Evolutionary conservation across 371 early-diverging fungal species (phyloP).

Genomic region (Apophysomyces elegans): DNA sequence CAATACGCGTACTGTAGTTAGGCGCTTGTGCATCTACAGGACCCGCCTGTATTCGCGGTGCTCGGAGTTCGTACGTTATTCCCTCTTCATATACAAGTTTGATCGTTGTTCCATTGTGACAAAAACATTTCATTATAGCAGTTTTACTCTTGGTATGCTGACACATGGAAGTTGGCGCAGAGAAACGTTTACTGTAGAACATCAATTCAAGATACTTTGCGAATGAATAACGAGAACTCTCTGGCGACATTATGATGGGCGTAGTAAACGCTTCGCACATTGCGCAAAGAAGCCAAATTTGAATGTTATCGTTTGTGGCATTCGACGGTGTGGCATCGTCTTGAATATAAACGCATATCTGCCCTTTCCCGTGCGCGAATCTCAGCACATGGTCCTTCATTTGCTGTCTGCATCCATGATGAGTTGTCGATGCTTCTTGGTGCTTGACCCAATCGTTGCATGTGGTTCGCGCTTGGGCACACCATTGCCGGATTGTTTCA

Average conservation of each 20-base stretch:
- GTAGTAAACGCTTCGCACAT: constrained; percentile 45
- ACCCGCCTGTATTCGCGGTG: constrained; percentile 60
- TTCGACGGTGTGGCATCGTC: constrained; percentile 15
- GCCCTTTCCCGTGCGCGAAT: constrained; percentile 59
- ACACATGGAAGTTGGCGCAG: constrained; percentile 44
- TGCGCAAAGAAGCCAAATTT: constrained; percentile 56
- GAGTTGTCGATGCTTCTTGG: constrained; percentile 15
- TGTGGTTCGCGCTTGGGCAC: constrained; percentile 32
- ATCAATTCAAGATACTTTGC: constrained; percentile 69
- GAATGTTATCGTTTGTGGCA: constrained; percentile 18
- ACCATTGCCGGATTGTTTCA: constrained; percentile 54
- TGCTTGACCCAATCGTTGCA: constrained; percentile 32
- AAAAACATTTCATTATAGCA: constrained; percentile 49
- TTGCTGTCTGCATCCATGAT: constrained; percentile 49
- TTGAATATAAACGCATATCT: constrained; percentile 50
- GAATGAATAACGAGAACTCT: constrained; percentile 57
- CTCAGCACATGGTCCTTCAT: constrained; percentile 57
- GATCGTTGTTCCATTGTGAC: constrained; percentile 41
- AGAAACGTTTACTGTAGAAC: constrained; percentile 54
- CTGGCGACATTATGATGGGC: constrained; percentile 39
- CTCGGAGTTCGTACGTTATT: constrained; percentile 62
- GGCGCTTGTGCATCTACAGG: not conserved
- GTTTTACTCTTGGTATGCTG: constrained; percentile 34
- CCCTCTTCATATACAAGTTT: constrained; percentile 56
- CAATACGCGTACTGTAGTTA: constrained; percentile 19